Conservation (phyloP, 768 basidiomycete species). For the Amanita phalloides region DNA sequence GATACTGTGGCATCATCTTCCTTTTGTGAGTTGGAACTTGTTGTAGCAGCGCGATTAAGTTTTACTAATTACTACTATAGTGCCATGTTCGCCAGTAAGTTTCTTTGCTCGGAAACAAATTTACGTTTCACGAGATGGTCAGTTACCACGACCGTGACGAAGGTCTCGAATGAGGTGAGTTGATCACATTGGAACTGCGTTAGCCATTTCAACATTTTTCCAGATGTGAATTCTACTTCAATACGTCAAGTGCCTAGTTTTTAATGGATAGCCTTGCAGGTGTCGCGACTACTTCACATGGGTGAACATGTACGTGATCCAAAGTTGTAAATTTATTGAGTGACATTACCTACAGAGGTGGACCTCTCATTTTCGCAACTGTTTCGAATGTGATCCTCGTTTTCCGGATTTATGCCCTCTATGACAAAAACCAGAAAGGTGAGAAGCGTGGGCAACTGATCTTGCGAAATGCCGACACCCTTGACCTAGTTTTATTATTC, state of each 20-base stretch:
- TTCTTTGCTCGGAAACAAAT: too few species aligned
- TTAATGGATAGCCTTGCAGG: background rate
- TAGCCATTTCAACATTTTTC: too few species aligned
- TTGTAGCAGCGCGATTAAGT: too few species aligned
- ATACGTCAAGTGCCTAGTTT: background rate
- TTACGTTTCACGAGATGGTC: too few species aligned
- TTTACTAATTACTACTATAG: too few species aligned
- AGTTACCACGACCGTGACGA: too few species aligned
- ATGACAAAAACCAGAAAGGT: background rate
- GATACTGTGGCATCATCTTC: too few species aligned
- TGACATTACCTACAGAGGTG: background rate
- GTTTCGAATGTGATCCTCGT: background rate
- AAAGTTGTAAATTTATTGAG: background rate
- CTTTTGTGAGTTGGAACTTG: too few species aligned
- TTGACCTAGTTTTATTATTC: background rate
- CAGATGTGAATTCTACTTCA: background rate
- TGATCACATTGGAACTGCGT: too few species aligned
- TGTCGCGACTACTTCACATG: background rate
- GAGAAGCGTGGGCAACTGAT: background rate
- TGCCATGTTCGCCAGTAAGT: too few species aligned
- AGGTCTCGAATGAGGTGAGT: too few species aligned
- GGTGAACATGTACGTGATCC: background rate
- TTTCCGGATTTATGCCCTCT: background rate
- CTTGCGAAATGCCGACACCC: background rate
- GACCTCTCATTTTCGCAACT: background rate